Percentiles rank a stretch among this genome's conserved stretches.
Conservation (phyloP, 129 eudicot species). For the Saposhnikovia divaricata region DNA sequence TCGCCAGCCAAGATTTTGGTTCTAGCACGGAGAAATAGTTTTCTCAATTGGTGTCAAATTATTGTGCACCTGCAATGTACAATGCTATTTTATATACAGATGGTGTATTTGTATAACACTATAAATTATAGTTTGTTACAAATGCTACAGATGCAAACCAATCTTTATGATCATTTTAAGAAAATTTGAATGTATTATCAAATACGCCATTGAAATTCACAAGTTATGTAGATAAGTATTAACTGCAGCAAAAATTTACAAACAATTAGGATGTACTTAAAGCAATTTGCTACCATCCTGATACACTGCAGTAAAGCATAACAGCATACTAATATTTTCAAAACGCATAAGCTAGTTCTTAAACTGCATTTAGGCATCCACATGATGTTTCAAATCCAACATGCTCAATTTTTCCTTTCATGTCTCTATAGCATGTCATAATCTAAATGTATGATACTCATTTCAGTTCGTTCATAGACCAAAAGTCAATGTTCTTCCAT, state of each 20-base stretch:
- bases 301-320: neutral
- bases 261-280: neutral
- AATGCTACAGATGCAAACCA: neutral
- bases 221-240: neutral
- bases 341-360: neutral
- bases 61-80: constrained; percentile 1
- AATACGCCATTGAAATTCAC: neutral
- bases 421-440: neutral
- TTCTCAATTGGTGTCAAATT: neutral
- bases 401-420: neutral
- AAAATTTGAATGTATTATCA: neutral
- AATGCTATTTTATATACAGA: neutral
- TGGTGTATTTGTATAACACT: neutral
- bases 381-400: neutral
- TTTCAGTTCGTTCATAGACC: neutral
- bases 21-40: neutral
- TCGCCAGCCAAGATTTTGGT: neutral
- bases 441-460: neutral
- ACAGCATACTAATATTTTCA: neutral
- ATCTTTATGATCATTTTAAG: neutral
- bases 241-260: neutral
- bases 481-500: neutral
- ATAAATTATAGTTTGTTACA: neutral
- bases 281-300: neutral
- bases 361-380: neutral